A percentile compares a stretch with the other conserved stretches of the same genome.
Conservation (phyloP, 78 protist species). For the Guillardia theta region DNA sequence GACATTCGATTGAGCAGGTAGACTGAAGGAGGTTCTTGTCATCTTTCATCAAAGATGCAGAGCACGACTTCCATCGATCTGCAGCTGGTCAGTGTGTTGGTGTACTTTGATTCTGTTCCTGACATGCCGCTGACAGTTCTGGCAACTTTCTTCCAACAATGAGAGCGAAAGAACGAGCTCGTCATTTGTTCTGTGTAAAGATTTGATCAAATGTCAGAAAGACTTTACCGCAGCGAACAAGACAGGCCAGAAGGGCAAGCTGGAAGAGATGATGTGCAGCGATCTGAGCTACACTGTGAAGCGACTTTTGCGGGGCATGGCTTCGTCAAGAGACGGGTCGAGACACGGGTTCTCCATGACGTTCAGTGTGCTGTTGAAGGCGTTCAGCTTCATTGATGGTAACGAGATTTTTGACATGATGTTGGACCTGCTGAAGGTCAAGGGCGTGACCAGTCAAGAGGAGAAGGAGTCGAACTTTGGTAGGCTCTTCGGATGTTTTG, state of each 20-base stretch:
- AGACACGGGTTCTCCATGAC: background rate
- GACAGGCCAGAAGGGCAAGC: background rate
- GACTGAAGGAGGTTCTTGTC: no score
- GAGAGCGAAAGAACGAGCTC: background rate
- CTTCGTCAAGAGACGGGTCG: conserved; percentile 36
- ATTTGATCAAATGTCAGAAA: background rate
- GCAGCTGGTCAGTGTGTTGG: no score
- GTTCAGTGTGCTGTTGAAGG: background rate
- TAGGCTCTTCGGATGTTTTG: background rate
- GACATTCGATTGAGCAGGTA: no score
- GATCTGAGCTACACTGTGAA: background rate
- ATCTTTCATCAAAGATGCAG: no score
- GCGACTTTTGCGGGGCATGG: conserved; percentile 9
- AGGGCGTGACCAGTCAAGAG: background rate
- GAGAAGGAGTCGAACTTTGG: conserved; percentile 6
- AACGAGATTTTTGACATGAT: background rate
- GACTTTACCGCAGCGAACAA: background rate
- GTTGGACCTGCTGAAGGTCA: background rate
- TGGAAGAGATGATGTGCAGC: background rate
- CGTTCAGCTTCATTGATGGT: background rate
- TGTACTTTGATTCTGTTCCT: no score
- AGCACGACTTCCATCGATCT: no score
- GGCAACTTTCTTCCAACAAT: background rate
- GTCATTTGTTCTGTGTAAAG: background rate
- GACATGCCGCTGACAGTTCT: no score